Evolutionary conservation across 1,284 basidiomycete genomes (phyloP).

Genomic region (Prillingera fragicola): DNA sequence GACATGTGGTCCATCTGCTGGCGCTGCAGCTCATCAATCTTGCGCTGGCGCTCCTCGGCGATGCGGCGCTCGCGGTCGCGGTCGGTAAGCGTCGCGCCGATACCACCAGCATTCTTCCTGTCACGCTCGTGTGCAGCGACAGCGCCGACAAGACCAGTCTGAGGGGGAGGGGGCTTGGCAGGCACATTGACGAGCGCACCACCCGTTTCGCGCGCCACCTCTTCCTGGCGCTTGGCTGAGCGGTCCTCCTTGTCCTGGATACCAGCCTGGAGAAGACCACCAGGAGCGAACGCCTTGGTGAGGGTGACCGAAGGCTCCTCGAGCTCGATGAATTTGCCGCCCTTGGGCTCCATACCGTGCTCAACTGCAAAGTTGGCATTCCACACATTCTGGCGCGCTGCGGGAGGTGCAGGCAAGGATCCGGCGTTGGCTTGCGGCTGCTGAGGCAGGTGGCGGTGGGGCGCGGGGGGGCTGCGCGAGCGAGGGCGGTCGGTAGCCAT

Average conservation of each 20-base stretch:
- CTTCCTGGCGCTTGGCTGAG: conserved; percentile 90
- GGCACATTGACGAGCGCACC: conserved; percentile 88
- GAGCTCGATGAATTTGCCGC: conserved; percentile 65
- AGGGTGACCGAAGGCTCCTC: conserved; percentile 67
- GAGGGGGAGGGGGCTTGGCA: conserved; percentile 87
- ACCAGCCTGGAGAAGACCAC: conserved; percentile 88
- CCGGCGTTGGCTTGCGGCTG: conserved; percentile 13
- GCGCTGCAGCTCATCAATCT: conserved; percentile 81
- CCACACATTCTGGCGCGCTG: conserved; percentile 62
- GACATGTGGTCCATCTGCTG: conserved; percentile 83
- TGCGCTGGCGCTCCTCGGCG: conserved; percentile 84
- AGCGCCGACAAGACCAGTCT: conserved; percentile 89
- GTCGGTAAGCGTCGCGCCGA: conserved; percentile 90
- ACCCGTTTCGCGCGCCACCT: conserved; percentile 81
- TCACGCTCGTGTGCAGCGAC: conserved; percentile 94
- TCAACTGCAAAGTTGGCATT: conserved; percentile 71
- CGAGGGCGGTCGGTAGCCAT: conserved; percentile 7
- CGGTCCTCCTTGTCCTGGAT: conserved; percentile 92
- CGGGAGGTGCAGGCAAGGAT: conserved; percentile 53
- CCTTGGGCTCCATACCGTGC: conserved; percentile 50
- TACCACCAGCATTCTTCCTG: conserved; percentile 85
- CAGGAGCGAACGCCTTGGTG: conserved; percentile 89
- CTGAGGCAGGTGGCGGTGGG: conserved; percentile 15
- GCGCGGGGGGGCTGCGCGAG: conserved; percentile 14
- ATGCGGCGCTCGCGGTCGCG: conserved; percentile 84